phyloP scores from a whole-genome alignment of 352 stramenopile species.

The Phytophthora sansomeana region DNA sequence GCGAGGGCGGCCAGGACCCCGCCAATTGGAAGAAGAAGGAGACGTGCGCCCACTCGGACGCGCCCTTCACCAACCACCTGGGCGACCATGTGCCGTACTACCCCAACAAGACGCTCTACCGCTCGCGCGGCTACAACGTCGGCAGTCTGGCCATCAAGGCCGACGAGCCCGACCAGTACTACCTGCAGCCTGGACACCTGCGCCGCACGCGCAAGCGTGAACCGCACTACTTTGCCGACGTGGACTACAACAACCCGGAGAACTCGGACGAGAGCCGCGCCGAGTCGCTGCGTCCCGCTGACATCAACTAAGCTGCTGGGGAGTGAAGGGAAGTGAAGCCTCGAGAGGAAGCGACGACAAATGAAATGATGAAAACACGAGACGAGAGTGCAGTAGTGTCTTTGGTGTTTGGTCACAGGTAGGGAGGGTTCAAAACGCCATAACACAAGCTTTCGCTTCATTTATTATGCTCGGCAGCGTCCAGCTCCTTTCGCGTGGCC shows the following conservation, averaged over 20 bases:
- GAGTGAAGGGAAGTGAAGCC: not conserved
- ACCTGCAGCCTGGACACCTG: conserved; percentile 80
- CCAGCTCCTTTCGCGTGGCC: not conserved
- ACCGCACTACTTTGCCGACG: conserved; percentile 68
- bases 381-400: not conserved
- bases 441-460: conserved; percentile 37
- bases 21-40: conserved; percentile 75
- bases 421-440: conserved; percentile 12
- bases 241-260: conserved; percentile 88
- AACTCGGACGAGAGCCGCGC: conserved; percentile 47
- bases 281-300: conserved; percentile 60
- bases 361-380: conserved; percentile 3
- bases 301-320: conserved; percentile 63
- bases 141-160: conserved; percentile 68
- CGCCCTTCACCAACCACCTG: conserved; percentile 77
- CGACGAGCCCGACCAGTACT: conserved; percentile 83
- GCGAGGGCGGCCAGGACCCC: conserved; percentile 66
- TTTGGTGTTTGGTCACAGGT: not conserved
- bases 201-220: conserved; percentile 74
- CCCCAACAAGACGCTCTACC: conserved; percentile 81
- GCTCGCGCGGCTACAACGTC: conserved; percentile 82
- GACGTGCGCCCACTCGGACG: conserved; percentile 63
- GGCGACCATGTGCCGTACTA: conserved; percentile 71
- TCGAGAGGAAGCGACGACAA: not conserved
- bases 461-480: conserved; percentile 37